Base-by-base conservation (phyloP, 2,329 filamentous ascomycete species). In the Paraphoma sp. region DNA sequence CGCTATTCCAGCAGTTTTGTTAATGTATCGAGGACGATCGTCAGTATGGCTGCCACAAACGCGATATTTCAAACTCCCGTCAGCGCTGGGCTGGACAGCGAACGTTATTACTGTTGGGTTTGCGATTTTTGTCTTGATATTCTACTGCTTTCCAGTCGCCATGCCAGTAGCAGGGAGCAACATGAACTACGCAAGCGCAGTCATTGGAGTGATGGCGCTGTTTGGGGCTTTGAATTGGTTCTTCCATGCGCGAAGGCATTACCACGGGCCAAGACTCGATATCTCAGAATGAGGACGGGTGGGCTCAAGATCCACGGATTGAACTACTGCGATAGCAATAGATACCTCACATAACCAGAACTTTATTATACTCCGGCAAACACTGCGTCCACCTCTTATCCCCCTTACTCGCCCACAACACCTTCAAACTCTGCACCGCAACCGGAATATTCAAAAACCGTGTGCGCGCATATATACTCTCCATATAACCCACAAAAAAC, bases 71-170 rank as follows among this genome's bases (percentile, higher is more conserved):
- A 55, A 54, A 7, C 17, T 72, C 14, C 61, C 62, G 14, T 48
- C 61, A 3, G 31, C 44, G 1, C 3, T 74, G n/a, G 73, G 71
- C 1, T 74, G 67, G 67, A 45, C 60, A 0, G 61, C 57, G 3
- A 76, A 75, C 51, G 8, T 68, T 2, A 53, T 59, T 0, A 73
- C 69, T 2, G 59, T 76, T 1, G 45, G 46, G 1, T 71, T 69
- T 12, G 60, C 63, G 1, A 28, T 69, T 4, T 36, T 74, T 16
- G 62, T 61, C 12, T 53, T 73, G 6, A 36, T 75, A 6, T 75
- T 74, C 51, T 76, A 71, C 54, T 51, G 62, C 48, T 73, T 76
- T 30, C 73, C 73, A 3, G 57, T 67, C 7, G 49, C 48, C n/a
- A 51, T 65, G 33, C 71, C 70, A 1, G 67, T 70, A 2, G 67